Percentiles rank a stretch among this genome's conserved stretches.
Conservation (phyloP, 768 basidiomycete species). For the Trametes sanguinea region DNA sequence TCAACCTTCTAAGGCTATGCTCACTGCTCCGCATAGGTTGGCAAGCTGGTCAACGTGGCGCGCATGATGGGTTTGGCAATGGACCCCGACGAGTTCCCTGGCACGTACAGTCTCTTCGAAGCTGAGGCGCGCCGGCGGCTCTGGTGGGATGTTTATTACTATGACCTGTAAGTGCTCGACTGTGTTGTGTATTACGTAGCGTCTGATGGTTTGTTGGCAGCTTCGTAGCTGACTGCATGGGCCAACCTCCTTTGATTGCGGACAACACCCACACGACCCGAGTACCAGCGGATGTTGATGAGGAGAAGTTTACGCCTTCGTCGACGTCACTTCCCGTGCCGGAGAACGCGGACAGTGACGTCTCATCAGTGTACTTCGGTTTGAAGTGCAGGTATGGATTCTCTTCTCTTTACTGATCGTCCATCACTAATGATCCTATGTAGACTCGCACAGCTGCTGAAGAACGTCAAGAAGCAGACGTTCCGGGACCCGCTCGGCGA, state of each 20-base stretch:
- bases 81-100: slow-evolving; percentile 57
- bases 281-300: slow-evolving; percentile 59
- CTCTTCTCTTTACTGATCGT: neutral
- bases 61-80: slow-evolving; percentile 61
- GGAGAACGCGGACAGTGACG: slow-evolving; percentile 31
- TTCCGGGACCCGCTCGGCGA: slow-evolving; percentile 39
- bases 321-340: slow-evolving; percentile 46
- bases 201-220: slow-evolving; percentile 37
- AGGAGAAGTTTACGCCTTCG: slow-evolving; percentile 49
- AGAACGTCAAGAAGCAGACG: slow-evolving; percentile 57
- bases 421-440: neutral
- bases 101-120: slow-evolving; percentile 50
- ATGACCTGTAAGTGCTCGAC: slow-evolving; percentile 63
- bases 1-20: neutral
- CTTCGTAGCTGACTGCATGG: slow-evolving; percentile 69
- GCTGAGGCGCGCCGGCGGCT: slow-evolving; percentile 55
- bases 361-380: slow-evolving; percentile 50
- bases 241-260: slow-evolving; percentile 60
- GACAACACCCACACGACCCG: slow-evolving; percentile 56
- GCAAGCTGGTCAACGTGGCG: slow-evolving; percentile 70
- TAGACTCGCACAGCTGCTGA: slow-evolving; percentile 66
- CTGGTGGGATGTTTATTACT: slow-evolving; percentile 83
- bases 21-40: slow-evolving; percentile 43
- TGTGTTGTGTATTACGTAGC: neutral
- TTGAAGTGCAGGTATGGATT: slow-evolving; percentile 58